A percentile compares a stretch with the other conserved stretches of the same genome.
phyloP scores from a whole-genome alignment of 2,329 filamentous ascomycete genomes.

The Pleoardoris graminearum region DNA sequence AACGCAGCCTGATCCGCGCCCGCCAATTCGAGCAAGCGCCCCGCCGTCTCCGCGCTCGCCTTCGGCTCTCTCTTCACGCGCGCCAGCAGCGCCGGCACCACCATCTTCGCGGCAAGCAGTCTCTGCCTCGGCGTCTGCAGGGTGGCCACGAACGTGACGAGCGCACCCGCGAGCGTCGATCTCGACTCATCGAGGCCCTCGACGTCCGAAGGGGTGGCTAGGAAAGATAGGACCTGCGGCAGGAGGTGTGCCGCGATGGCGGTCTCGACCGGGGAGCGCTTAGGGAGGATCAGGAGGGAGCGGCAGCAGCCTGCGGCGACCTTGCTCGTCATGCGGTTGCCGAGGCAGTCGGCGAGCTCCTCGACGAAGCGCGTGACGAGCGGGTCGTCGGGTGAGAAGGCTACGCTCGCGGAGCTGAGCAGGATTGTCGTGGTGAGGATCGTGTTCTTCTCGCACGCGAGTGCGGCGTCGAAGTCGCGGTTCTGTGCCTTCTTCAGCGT shows the following conservation, averaged over 20 bases:
- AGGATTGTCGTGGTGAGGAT: slow-evolving; percentile 87
- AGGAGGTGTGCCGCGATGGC: slow-evolving; percentile 76
- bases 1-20: slow-evolving; percentile 74
- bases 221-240: slow-evolving; percentile 75
- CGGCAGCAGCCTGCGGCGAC: slow-evolving; percentile 89
- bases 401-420: slow-evolving; percentile 76
- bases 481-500: slow-evolving; percentile 78
- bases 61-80: slow-evolving; percentile 67
- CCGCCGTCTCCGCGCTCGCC: slow-evolving; percentile 69
- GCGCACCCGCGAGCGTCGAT: slow-evolving; percentile 69
- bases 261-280: slow-evolving; percentile 48
- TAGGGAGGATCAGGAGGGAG: slow-evolving; percentile 72
- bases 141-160: slow-evolving; percentile 70
- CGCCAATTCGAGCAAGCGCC: slow-evolving; percentile 78
- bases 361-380: slow-evolving; percentile 75
- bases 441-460: slow-evolving; percentile 90
- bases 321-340: slow-evolving; percentile 78
- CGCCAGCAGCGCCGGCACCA: slow-evolving; percentile 76
- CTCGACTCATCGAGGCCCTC: slow-evolving; percentile 82
- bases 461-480: slow-evolving; percentile 73
- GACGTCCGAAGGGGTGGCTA: slow-evolving; percentile 62
- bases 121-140: slow-evolving; percentile 33
- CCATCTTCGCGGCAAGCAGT: slow-evolving; percentile 68
- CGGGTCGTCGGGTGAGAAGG: slow-evolving; percentile 73
- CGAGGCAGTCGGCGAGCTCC: slow-evolving; percentile 83